Evolutionary conservation across 2,329 filamentous ascomycete genomes (phyloP).

Genomic region (Cadophora sp.): DNA sequence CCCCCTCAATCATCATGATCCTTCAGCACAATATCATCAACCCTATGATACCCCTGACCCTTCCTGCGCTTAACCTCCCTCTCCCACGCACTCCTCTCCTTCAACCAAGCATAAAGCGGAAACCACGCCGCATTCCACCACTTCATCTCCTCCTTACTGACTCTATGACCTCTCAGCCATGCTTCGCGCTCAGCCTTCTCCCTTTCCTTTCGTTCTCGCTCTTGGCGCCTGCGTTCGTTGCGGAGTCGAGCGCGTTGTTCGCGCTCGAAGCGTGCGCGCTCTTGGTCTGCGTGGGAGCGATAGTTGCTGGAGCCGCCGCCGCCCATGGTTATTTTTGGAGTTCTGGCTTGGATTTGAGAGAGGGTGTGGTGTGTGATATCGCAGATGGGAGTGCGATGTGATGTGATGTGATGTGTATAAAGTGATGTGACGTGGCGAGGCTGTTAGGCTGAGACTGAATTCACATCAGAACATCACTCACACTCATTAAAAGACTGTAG

Average conservation of each 20-base stretch:
- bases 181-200: slow-evolving; percentile 1
- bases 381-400: too few relatives aligned
- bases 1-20: slow-evolving; percentile 3
- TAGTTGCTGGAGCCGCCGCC: slow-evolving; percentile 4
- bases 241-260: neutral
- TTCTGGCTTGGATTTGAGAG: too few relatives aligned
- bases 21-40: slow-evolving; percentile 3
- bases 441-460: neutral
- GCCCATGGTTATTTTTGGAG: neutral
- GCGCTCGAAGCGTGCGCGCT: neutral
- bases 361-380: too few relatives aligned
- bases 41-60: slow-evolving; percentile 2
- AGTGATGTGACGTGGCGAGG: neutral
- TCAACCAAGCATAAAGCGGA: slow-evolving; percentile 5
- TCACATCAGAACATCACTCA: neutral
- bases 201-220: neutral
- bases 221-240: neutral
- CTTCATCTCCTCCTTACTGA: neutral
- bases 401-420: neutral
- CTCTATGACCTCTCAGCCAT: neutral
- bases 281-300: neutral
- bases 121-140: slow-evolving; percentile 4
- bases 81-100: slow-evolving; percentile 8
- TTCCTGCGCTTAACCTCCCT: slow-evolving; percentile 2
- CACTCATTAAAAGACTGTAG: neutral